A percentile compares a stretch with the other conserved stretches of the same genome.
phyloP scores from a whole-genome alignment of 2,329 filamentous ascomycete genomes.

The Diaporthe australafricana region DNA sequence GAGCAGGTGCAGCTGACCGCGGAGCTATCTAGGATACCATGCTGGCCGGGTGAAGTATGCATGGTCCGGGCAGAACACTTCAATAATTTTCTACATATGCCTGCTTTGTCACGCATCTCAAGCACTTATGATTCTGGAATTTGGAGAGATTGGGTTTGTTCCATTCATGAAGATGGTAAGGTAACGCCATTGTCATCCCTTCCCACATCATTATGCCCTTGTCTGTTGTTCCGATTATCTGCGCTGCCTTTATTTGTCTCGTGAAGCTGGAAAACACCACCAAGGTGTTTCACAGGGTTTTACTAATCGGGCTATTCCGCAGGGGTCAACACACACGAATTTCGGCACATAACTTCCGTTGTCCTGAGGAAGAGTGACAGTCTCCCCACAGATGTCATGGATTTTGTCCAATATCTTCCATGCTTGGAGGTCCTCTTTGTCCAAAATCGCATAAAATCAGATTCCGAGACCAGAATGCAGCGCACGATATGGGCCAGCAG shows the following conservation, averaged over 20 bases:
- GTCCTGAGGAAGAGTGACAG: not conserved
- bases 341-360: not conserved
- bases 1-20: not conserved
- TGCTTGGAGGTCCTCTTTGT: not conserved
- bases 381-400: not conserved
- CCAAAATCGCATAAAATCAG: not conserved
- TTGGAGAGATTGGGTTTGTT: not conserved
- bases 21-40: not conserved
- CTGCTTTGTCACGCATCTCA: not conserved
- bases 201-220: not conserved
- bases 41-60: no score
- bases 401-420: no score
- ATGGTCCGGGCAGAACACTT: not conserved
- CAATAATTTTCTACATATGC: not conserved
- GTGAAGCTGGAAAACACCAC: no score
- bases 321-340: fast-evolving
- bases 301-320: not conserved
- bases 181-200: not conserved
- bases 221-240: not conserved
- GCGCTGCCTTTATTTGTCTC: no score
- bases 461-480: not conserved
- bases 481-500: not conserved
- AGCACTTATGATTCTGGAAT: not conserved
- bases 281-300: not conserved
- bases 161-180: not conserved